A percentile compares a stretch with the other conserved stretches of the same genome.
These are phyloP conservation scores for Delonix regia DNA, from an alignment of 306 rosid genomes.

Conservation along the genomic window DNA sequence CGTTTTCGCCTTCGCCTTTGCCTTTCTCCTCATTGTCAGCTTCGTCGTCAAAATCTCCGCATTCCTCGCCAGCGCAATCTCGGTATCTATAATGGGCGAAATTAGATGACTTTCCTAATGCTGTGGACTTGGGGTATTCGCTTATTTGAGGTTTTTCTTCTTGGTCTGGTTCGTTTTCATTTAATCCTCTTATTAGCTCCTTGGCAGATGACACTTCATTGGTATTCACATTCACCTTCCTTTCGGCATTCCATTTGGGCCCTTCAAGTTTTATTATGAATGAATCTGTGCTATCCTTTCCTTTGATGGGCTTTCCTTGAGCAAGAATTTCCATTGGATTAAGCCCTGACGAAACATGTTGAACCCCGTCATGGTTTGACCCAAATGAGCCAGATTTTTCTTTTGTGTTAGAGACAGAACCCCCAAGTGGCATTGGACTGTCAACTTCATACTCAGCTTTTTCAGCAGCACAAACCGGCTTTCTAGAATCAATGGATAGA, in stretches of 20 bases:
- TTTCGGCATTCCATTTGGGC: constrained; percentile 29
- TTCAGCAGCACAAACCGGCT: constrained; percentile 23
- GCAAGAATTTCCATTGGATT: not conserved
- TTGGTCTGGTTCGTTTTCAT: constrained; percentile 33
- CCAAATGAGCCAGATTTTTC: constrained; percentile 18
- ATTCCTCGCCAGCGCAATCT: constrained; percentile 37
- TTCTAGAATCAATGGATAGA: constrained; percentile 46
- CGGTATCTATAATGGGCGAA: constrained; percentile 27
- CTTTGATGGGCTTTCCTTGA: not conserved
- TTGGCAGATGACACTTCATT: constrained; percentile 29
- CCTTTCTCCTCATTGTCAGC: not conserved
- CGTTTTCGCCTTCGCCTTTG: not conserved
- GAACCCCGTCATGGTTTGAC: constrained; percentile 1
- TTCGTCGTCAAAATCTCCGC: constrained; percentile 1
- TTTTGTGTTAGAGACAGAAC: not conserved
- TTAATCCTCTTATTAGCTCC: constrained; percentile 14
- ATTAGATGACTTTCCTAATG: constrained; percentile 16
- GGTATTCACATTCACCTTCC: constrained; percentile 30
- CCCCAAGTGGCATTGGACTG: constrained; percentile 36
- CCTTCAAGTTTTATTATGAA: constrained; percentile 41
- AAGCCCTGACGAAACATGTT: not conserved
- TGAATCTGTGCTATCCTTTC: not conserved
- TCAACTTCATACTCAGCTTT: constrained; percentile 44
- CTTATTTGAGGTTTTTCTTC: constrained; percentile 18
- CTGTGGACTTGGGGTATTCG: constrained; percentile 13